Base-by-base conservation (phyloP, 2,329 filamentous ascomycete species). In the Harringtonia lauricola region DNA sequence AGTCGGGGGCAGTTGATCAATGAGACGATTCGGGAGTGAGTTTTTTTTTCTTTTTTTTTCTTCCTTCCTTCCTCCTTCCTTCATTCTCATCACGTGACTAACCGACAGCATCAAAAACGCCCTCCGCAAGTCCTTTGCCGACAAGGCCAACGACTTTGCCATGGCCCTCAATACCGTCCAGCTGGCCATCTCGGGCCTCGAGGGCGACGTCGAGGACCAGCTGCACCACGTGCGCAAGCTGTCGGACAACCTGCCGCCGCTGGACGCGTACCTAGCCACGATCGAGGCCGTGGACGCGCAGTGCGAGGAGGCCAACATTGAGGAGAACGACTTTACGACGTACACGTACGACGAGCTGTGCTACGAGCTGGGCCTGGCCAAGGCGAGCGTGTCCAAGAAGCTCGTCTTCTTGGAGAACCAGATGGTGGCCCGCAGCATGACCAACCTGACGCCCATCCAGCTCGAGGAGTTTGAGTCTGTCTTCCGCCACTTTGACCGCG, bases 261-360 rank as follows among this genome's bases (percentile, higher is more conserved):
- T 98, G n/a, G 88, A 95, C 55, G 78, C 85, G 47, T 98, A 94
- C 59, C 74, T 98, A 34, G 81, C 86, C 50, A 85, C 87, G 50
- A 95, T 98, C 57, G 85, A 80, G 14, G 79, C 78, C 12, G 75
- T 96, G 39, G 89, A 95, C 57, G 78, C 79, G 50, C 87, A 95
- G 64, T 98, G 92, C 60, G 76, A 82, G 47, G 90, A 96, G 67
- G 92, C 92, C 49, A 96, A 98, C 60, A 95, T 98, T 51, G 92
- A 98, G 63, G 92, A 98, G 58, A 98, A 98, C 63, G 92, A 98
- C 67, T 96, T 92, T 62, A 98, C 92, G n/a, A 96, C 90, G 9
- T 96, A 96, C 65, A 95, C 90, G 10, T 92, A 96, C 61, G 92
- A 98, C 59, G 92, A 98, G 64, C 74, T 98, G 35, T 80, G 81